These are phyloP conservation scores for Micractinium conductrix DNA, from an alignment of 139 green algal species.

Conservation along the genomic window DNA sequence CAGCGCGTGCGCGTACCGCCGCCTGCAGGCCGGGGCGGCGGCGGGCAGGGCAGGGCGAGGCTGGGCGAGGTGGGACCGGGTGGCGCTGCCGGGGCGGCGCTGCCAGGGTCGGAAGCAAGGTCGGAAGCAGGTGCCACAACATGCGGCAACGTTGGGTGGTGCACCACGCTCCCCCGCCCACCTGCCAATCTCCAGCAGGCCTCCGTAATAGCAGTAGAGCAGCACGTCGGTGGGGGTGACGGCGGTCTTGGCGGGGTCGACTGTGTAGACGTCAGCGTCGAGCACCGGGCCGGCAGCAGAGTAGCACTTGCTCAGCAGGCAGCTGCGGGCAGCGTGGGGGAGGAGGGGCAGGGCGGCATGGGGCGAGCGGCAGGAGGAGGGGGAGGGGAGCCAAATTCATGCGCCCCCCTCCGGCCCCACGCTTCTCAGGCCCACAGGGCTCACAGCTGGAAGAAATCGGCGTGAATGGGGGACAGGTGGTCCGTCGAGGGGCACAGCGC, in stretches of 20 bases:
- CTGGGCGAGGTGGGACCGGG: background rate
- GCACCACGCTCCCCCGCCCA: background rate
- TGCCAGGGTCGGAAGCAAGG: background rate
- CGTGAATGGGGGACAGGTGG: conserved; percentile 86
- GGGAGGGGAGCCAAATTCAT: background rate
- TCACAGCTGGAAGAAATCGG: conserved; percentile 79
- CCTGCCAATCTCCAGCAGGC: conserved; percentile 76
- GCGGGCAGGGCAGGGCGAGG: background rate
- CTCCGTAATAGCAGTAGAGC: conserved; percentile 96
- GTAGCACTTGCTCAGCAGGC: conserved; percentile 82
- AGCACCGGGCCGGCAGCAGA: conserved; percentile 64
- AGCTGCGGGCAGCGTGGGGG: conserved; percentile 55
- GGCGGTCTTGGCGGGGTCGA: conserved; percentile 76
- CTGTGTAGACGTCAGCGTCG: conserved; percentile 59
- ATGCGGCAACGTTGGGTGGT: background rate
- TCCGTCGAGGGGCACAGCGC: conserved; percentile 66
- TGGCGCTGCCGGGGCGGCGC: background rate
- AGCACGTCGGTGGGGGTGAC: conserved; percentile 80
- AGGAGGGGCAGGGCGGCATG: background rate
- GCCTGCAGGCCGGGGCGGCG: background rate
- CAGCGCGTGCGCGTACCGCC: conserved; percentile 73
- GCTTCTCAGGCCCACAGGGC: too few species aligned
- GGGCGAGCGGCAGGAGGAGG: background rate
- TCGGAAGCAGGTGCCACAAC: background rate
- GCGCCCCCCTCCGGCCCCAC: too few species aligned